Percentiles rank a stretch among this genome's conserved stretches.
These are phyloP conservation scores for Arthroderma sp. DNA, from an alignment of 2,329 filamentous ascomycete species.

Conservation along the genomic window DNA sequence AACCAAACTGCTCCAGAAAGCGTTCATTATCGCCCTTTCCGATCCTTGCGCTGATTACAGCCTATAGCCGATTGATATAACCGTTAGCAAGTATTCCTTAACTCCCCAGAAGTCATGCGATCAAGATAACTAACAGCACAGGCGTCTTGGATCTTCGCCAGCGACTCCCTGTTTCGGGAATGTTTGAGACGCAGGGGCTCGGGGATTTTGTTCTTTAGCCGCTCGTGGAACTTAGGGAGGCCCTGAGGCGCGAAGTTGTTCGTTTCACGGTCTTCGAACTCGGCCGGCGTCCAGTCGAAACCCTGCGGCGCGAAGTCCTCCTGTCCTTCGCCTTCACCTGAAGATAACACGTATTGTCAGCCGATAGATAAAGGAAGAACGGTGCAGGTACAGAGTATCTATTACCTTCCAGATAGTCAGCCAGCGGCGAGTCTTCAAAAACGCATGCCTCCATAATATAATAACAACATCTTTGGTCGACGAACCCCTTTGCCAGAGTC, in stretches of 20 bases:
- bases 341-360: neutral
- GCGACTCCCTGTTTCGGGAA: constrained; percentile 18
- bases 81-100: neutral
- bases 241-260: constrained; percentile 37
- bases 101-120: neutral
- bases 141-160: constrained; percentile 32
- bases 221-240: constrained; percentile 35
- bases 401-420: constrained; percentile 75
- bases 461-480: constrained; percentile 4
- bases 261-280: constrained; percentile 12
- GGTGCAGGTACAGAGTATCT: neutral
- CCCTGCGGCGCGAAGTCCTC: constrained; percentile 26
- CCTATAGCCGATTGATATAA: constrained; percentile 30
- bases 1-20: constrained; percentile 86
- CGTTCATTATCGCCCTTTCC: constrained; percentile 66
- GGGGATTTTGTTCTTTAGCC: constrained; percentile 37
- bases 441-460: constrained; percentile 70
- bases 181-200: constrained; percentile 31
- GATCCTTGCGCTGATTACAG: constrained; percentile 46
- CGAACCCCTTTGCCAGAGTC: no score
- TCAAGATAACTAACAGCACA: constrained; percentile 30
- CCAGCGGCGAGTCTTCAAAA: constrained; percentile 75
- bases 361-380: neutral
- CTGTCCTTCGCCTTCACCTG: constrained; percentile 35
- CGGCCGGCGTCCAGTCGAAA: constrained; percentile 8